Conservation (phyloP, 73 alveolate genomes). For the Tetrahymena thermophila region DNA sequence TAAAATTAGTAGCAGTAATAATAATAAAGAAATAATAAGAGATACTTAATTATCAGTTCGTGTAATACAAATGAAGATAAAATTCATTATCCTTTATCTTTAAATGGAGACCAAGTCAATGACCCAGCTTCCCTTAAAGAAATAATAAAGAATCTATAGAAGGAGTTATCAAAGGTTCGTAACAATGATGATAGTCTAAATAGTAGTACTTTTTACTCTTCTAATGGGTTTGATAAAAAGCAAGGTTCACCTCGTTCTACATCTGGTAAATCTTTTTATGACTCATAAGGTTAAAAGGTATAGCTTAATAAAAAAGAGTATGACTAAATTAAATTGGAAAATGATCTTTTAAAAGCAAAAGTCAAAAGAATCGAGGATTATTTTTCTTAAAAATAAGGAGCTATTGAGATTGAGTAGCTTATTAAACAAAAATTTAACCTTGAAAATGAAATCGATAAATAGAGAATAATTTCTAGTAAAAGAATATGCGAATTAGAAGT, state of each 20-base stretch:
- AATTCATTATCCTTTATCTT: slow-evolving; percentile 31
- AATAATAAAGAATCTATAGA: slow-evolving; percentile 7
- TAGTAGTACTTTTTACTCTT: not conserved
- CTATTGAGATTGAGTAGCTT: slow-evolving; percentile 23
- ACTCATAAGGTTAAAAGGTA: not conserved
- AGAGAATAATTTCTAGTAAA: not conserved
- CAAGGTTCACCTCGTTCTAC: not conserved
- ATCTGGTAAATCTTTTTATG: not conserved
- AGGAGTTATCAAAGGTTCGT: slow-evolving; percentile 24
- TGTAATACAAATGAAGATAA: slow-evolving; percentile 6
- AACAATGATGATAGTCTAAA: slow-evolving; percentile 7
- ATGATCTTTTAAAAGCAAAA: slow-evolving; percentile 33
- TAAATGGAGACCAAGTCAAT: slow-evolving; percentile 15
- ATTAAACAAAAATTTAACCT: slow-evolving; percentile 18
- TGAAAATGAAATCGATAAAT: not conserved
- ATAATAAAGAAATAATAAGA: slow-evolving; percentile 1
- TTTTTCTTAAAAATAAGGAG: slow-evolving; percentile 28
- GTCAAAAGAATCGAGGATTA: slow-evolving; percentile 21
- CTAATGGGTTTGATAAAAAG: slow-evolving; percentile 6
- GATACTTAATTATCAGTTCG: slow-evolving; percentile 17
- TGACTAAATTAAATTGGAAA: slow-evolving; percentile 8
- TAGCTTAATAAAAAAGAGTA: not conserved
- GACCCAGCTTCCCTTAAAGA: slow-evolving; percentile 8
- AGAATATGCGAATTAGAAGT: slow-evolving; percentile 12
- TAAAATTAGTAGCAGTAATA: not conserved